Percentiles rank a stretch among this genome's conserved stretches.
These are phyloP conservation scores for Mycena maculata DNA, from an alignment of 768 basidiomycete genomes.

Conservation along the genomic window DNA sequence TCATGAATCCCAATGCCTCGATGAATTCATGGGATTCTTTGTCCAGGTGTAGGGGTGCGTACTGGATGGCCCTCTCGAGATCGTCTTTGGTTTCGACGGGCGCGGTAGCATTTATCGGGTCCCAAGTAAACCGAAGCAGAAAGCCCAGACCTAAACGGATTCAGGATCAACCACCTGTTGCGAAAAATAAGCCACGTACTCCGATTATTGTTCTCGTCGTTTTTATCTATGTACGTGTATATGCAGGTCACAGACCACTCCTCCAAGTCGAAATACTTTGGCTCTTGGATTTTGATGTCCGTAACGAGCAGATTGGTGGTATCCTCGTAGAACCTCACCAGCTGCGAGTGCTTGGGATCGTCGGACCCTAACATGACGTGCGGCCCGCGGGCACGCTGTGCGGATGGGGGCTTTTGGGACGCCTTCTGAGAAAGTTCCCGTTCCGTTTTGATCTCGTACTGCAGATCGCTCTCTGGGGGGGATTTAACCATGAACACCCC, in stretches of 20 bases:
- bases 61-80: slow-evolving; percentile 64
- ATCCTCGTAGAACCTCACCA: slow-evolving; percentile 87
- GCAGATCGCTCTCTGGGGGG: slow-evolving; percentile 66
- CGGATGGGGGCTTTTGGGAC: slow-evolving; percentile 54
- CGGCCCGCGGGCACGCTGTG: slow-evolving; percentile 46
- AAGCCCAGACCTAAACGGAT: slow-evolving; percentile 68
- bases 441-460: slow-evolving; percentile 70
- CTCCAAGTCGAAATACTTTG: slow-evolving; percentile 59
- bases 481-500: slow-evolving; percentile 8
- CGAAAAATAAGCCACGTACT: slow-evolving; percentile 37
- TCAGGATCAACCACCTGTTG: slow-evolving; percentile 12
- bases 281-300: slow-evolving; percentile 58
- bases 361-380: slow-evolving; percentile 52
- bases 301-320: slow-evolving; percentile 82
- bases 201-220: slow-evolving; percentile 51
- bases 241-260: slow-evolving; percentile 75
- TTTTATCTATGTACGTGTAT: slow-evolving; percentile 63
- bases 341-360: slow-evolving; percentile 68
- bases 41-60: slow-evolving; percentile 72
- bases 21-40: slow-evolving; percentile 68
- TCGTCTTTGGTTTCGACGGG: slow-evolving; percentile 49
- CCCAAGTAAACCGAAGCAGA: slow-evolving; percentile 61
- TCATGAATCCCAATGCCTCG: slow-evolving; percentile 71
- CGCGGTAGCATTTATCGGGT: slow-evolving; percentile 45
- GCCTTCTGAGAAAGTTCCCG: slow-evolving; percentile 64